Percentiles rank a stretch among this genome's conserved stretches.
phyloP scores from a whole-genome alignment of 2,329 filamentous ascomycete genomes.

The Lachnellula occidentalis region DNA sequence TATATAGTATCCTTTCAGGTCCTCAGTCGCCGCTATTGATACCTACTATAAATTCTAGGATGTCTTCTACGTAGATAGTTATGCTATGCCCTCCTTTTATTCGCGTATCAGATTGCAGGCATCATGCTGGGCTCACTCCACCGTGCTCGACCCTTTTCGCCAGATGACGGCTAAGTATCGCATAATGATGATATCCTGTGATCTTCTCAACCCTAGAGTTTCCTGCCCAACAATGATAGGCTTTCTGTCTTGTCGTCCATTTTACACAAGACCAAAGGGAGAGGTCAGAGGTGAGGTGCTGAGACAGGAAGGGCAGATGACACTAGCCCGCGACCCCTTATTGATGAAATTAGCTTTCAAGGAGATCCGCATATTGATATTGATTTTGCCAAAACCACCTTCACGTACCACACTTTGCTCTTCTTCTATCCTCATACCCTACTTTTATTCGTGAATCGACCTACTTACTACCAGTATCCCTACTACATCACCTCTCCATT shows the following conservation, averaged over 20 bases:
- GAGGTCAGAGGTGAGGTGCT: no score
- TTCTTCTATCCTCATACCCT: not conserved
- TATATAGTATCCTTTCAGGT: no score
- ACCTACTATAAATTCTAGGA: no score
- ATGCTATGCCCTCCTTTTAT: not conserved
- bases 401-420: not conserved
- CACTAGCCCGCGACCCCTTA: slow-evolving; percentile 11
- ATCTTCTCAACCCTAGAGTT: no score
- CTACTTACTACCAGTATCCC: not conserved
- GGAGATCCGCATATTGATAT: slow-evolving; percentile 10
- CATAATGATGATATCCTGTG: not conserved
- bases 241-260: no score
- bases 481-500: not conserved
- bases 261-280: no score
- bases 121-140: slow-evolving; percentile 7
- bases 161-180: slow-evolving; percentile 1
- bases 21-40: no score
- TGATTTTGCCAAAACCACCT: not conserved
- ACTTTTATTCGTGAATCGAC: not conserved
- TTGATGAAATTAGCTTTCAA: slow-evolving; percentile 12
- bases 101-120: slow-evolving; percentile 16
- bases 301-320: not conserved
- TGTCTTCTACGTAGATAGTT: no score
- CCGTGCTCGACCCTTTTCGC: not conserved
- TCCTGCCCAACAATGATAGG: no score